phyloP scores from a whole-genome alignment of 176 grass and related monocot species.

The Zizania latifolia region DNA sequence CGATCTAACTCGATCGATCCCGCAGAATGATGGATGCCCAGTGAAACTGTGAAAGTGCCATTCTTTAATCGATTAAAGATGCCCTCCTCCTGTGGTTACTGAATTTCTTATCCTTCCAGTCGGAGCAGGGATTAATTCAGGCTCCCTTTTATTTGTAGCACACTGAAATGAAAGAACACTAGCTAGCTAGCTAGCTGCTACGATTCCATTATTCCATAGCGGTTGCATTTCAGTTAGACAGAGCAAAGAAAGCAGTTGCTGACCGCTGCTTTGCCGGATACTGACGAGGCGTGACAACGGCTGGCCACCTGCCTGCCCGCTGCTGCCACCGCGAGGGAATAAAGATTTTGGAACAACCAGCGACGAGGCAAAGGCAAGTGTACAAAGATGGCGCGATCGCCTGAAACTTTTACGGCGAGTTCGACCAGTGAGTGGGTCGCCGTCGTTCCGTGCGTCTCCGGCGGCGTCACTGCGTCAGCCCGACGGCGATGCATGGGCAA shows the following conservation, averaged over 20 bases:
- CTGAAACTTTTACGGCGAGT: not conserved
- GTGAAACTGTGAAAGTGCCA: not conserved
- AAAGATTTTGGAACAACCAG: not conserved
- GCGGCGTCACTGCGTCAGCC: not conserved
- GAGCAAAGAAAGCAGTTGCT: too few relatives aligned
- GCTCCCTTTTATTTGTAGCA: not conserved
- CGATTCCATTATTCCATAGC: not conserved
- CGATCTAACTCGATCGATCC: not conserved
- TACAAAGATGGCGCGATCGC: not conserved
- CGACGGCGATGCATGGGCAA: not conserved
- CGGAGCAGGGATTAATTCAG: not conserved
- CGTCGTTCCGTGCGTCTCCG: not conserved
- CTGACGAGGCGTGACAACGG: not conserved
- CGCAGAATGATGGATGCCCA: conserved; percentile 19
- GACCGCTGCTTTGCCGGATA: not conserved
- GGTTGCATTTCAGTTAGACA: not conserved
- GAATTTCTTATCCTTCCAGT: not conserved
- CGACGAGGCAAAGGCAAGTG: not conserved
- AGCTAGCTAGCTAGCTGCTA: not conserved
- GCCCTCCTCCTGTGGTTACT: not conserved
- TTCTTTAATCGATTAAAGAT: not conserved
- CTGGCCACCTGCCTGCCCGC: not conserved
- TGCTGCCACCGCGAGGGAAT: too few relatives aligned
- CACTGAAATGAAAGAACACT: not conserved
- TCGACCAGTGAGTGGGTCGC: not conserved